Base-by-base conservation (phyloP, 108 stramenopile species). In the Skeletonema menzelii region DNA sequence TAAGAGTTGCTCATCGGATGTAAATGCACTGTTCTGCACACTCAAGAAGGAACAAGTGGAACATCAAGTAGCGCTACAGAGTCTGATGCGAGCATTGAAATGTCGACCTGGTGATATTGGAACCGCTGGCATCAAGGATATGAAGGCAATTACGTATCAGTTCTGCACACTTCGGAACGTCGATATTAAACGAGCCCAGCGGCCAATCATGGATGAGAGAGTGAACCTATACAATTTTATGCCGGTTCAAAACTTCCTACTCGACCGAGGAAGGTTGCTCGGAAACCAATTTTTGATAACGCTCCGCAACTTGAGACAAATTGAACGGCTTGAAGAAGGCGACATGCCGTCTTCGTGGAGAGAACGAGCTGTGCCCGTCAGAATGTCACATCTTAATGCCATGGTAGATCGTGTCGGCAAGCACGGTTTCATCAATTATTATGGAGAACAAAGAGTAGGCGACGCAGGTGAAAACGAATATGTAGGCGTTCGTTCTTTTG, bases 391-490 rank as follows among this genome's bases (percentile, higher is more conserved):
- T 64, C 24, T 90, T n/a, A 34, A 73, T 53, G 53, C 55, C 13
- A 89, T 87, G 83, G 79, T 82, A 12, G 75, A 84, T 26, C 65
- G 90, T 24, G 62, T 94, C 17, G 59, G 61, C n/a, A 38, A 68
- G 5, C 58, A 53, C 59, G 93, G 93, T 3, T 96, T 96, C 63
- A 76, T 96, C 47, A 96, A 96, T 68, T 96, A 91, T 72, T 96
- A 81, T 68, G 95, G 95, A 8, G 88, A 91, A 63, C 95, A 96
- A 77, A 77, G 95, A 12, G 82, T 96, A 1, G 95, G 95, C 26
- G 69, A 73, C 20, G 84, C 95, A 11, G 95, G 93, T 5, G 31
- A 31, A 5, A 17, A 27, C 13, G 66, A 63, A 26, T 67, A 71
- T n/a, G 84, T 90, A 32, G 95, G 95, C 27, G 82, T 84, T 13